These are phyloP conservation scores for Gilbertella persicaria DNA, from an alignment of 371 early-diverging fungal species.

Conservation along the genomic window DNA sequence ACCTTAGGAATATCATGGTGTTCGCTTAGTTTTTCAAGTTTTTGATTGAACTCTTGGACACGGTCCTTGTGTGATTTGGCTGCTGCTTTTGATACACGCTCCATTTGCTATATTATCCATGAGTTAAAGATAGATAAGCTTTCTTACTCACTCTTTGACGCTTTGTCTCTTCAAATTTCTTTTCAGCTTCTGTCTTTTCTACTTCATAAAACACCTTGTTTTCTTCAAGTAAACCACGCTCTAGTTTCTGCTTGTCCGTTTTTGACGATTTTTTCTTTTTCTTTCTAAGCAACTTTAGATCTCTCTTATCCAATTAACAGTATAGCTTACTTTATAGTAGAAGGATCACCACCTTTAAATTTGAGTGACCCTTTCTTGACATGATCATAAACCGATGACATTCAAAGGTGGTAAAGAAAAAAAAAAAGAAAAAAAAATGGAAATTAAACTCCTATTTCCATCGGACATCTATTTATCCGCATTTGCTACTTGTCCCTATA, in stretches of 20 bases:
- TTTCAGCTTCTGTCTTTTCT: constrained; percentile 65
- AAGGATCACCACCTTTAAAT: constrained; percentile 58
- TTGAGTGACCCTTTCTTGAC: constrained; percentile 60
- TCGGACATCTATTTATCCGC: too few species aligned
- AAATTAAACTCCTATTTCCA: too few species aligned
- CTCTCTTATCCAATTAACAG: constrained; percentile 23
- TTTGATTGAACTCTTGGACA: constrained; percentile 63
- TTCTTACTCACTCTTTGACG: constrained; percentile 50
- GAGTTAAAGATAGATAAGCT: too few species aligned
- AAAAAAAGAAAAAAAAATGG: neutral
- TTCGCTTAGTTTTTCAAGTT: constrained; percentile 66
- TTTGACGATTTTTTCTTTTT: constrained; percentile 58
- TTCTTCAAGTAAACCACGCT: constrained; percentile 41
- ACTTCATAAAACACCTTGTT: constrained; percentile 21
- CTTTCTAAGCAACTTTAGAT: constrained; percentile 39
- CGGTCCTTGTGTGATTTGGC: constrained; percentile 66
- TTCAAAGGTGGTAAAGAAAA: constrained; percentile 4
- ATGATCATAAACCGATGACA: constrained; percentile 54
- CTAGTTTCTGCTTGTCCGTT: constrained; percentile 49
- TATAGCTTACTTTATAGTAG: constrained; percentile 50
- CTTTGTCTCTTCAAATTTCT: constrained; percentile 63
- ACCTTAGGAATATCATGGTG: constrained; percentile 77
- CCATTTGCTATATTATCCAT: constrained; percentile 53
- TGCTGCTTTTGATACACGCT: constrained; percentile 60
- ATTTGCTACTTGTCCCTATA: too few species aligned